Conservation (phyloP, 495 filamentous ascomycete genomes). For the Chaetomidium leptoderma region DNA sequence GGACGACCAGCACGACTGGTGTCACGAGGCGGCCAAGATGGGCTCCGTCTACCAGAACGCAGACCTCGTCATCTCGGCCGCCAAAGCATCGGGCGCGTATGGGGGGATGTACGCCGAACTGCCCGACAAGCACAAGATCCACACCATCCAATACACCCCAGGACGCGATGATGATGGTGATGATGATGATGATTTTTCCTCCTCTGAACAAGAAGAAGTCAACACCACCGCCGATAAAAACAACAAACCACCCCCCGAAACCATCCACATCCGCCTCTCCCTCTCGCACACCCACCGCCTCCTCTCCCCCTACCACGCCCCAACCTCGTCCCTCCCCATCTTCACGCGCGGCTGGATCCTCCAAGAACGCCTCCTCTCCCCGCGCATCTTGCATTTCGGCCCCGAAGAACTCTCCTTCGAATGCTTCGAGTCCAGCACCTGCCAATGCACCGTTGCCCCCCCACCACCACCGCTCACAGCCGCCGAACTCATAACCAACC, state of each 20-base stretch:
- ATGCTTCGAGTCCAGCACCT: conserved; percentile 8
- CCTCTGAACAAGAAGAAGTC: neutral
- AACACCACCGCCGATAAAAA: neutral
- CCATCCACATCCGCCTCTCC: conserved; percentile 12
- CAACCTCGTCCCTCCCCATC: conserved; percentile 9
- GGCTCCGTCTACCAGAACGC: conserved; percentile 13
- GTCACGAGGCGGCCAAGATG: conserved; percentile 16
- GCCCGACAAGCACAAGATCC: neutral
- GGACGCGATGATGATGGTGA: neutral
- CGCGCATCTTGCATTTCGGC: conserved; percentile 23
- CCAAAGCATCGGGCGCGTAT: neutral
- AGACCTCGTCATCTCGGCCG: conserved; percentile 20
- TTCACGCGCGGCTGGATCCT: conserved; percentile 24
- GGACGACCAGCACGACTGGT: conserved; percentile 26
- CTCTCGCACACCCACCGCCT: conserved; percentile 3
- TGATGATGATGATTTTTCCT: neutral
- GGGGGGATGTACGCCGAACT: neutral
- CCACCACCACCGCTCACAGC: neutral
- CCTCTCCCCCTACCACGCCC: conserved; percentile 1
- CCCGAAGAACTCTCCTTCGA: conserved; percentile 21
- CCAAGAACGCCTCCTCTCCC: conserved; percentile 21
- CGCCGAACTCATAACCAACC: neutral
- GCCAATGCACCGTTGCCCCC: conserved; percentile 17
- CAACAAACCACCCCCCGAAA: conserved; percentile 5
- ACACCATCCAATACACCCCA: neutral